Base-by-base conservation (phyloP, 306 rosid genomes). In the Canavalia gladiata region DNA sequence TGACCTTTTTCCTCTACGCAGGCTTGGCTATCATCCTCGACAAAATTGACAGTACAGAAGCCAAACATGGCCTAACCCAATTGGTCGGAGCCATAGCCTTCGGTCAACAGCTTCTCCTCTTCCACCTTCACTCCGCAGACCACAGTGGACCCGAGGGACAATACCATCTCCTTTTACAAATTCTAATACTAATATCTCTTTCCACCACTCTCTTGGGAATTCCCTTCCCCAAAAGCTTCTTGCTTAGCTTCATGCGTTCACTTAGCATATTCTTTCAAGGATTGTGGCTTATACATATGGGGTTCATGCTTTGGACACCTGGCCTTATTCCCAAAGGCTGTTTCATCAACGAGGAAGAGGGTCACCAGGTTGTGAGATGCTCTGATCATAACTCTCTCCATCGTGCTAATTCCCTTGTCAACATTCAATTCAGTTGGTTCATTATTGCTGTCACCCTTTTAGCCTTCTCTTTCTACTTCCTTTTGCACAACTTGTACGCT, bases 91-190 rank as follows among this genome's bases (percentile, higher is more conserved):
- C 92, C 37, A 3, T 89, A 5, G 95, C 99, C 13, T 91, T 95
- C 6, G 91, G 71, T 0, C 97, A 93, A 42, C 88, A 93, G 43
- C 87, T 95, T 8, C 89, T 95, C 12, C 93, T 95, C 8, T 93
- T 91, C 57, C 94, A 86, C 56, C 90, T 91, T 18, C 97, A 91
- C 88, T 91, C 97, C 0, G 84, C 97, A 0, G 99, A 92, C 46
- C 99, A 95, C 81, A 74, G 7, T 57, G 98, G 97, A 1, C 97
- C 96, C 0, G 97, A 93, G 57, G 99, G 98, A 4, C 99, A 91
- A 30, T 95, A 88, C 84, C 99, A 95, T 74, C 9, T 88, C 58
- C 66, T 95, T 39, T 64, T 95, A 0, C 95, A 91, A 63, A 63
- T 93, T 0, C 11, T 95, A 0, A 46, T 93, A 31, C 0, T 76